Evolutionary conservation across 352 stramenopile genomes (phyloP).

Genomic region (Thraustochytrium sp.): DNA sequence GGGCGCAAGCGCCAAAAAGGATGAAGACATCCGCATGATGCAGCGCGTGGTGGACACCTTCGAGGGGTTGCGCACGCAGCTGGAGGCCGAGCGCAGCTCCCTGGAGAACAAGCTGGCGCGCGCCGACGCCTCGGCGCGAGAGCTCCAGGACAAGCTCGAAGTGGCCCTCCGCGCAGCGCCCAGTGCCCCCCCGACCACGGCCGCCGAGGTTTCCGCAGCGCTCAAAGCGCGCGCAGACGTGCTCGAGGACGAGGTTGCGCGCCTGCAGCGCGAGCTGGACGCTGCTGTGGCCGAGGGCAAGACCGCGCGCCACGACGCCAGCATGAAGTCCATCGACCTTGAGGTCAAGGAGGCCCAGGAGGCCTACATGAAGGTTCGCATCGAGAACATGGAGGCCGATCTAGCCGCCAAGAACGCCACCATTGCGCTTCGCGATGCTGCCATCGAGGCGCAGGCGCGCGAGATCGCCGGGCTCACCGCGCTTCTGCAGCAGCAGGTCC

Average conservation of each 20-base stretch:
- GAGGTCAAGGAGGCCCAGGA: constrained; percentile 39
- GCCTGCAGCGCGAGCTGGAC: background rate
- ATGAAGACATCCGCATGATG: constrained; percentile 7
- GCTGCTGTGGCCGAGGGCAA: background rate
- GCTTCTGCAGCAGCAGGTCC: background rate
- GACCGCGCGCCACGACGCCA: background rate
- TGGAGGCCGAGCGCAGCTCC: background rate
- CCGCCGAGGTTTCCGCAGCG: background rate
- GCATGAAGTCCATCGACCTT: constrained; percentile 32
- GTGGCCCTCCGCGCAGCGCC: background rate
- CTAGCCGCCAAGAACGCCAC: background rate
- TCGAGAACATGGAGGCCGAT: constrained; percentile 39
- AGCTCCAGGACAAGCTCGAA: background rate
- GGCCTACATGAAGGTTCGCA: constrained; percentile 33
- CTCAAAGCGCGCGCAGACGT: background rate
- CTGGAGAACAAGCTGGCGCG: background rate
- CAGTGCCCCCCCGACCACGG: background rate
- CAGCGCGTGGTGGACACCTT: background rate
- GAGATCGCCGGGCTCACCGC: background rate
- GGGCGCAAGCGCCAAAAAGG: background rate
- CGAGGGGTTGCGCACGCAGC: background rate
- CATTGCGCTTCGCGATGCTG: background rate
- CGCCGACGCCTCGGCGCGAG: background rate
- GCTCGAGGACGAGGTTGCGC: background rate
- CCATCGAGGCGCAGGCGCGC: background rate